These are phyloP conservation scores for Drechslera avenae DNA, from an alignment of 2,329 filamentous ascomycete species.

Conservation along the genomic window DNA sequence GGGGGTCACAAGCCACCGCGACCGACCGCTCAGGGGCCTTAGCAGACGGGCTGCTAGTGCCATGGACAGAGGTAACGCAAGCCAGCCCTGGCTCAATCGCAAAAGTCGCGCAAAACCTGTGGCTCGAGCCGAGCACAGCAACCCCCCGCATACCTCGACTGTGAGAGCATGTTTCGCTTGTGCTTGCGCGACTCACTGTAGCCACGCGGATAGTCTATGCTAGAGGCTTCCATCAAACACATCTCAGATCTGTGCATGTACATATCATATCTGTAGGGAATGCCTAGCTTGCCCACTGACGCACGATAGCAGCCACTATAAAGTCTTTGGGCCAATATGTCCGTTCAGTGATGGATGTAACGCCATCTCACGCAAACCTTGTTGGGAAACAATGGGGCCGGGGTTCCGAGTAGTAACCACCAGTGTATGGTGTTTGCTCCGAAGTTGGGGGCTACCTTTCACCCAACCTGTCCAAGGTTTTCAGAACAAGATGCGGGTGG, in stretches of 20 bases:
- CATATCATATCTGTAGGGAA: conserved; percentile 5
- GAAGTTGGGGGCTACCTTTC: conserved; percentile 13
- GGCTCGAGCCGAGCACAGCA: conserved; percentile 12
- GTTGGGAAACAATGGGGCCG: conserved; percentile 20
- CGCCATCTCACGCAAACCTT: conserved; percentile 21
- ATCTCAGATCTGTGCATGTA: too few species aligned
- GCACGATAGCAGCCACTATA: not conserved
- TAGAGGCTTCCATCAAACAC: not conserved
- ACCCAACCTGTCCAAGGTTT: conserved; percentile 14
- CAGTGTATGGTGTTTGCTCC: conserved; percentile 9
- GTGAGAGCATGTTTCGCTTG: conserved; percentile 11
- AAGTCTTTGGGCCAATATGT: not conserved
- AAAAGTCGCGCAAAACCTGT: conserved; percentile 32
- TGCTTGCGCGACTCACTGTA: not conserved
- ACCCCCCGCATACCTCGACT: conserved; percentile 18
- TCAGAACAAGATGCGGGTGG: conserved; percentile 16
- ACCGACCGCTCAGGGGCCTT: conserved; percentile 14
- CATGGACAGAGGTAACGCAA: conserved; percentile 15
- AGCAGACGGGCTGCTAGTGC: conserved; percentile 4
- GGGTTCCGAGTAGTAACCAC: conserved; percentile 7
- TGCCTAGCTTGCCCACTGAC: conserved; percentile 2
- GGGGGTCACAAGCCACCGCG: conserved; percentile 27
- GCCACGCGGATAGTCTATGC: conserved; percentile 1
- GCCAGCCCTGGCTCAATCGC: conserved; percentile 21
- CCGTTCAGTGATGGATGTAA: conserved; percentile 15